Evolutionary conservation across 2,329 filamentous ascomycete genomes (phyloP), one percentile per base, ranked within the genome.

Genomic region (Botryotinia globosa): DNA sequence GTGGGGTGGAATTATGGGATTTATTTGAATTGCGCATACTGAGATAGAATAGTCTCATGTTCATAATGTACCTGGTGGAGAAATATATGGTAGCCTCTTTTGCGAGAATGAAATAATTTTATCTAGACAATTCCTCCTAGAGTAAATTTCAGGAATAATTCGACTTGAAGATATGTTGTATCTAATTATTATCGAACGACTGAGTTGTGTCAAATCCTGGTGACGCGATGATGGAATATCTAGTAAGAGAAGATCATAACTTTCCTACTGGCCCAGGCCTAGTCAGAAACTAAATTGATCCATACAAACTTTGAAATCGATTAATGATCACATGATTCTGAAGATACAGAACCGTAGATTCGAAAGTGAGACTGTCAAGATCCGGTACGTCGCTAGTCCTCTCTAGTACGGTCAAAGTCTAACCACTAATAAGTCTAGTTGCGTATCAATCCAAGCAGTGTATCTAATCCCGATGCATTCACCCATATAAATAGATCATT

Each of bases 401-500:
- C 14, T 18, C 14, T 8, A 56, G n/a, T 56, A 56, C n/a, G 51
- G 51, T 18, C 7, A 29, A 54, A 29, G 6, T 18, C 18, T 18
- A 54, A 16, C n/a, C n/a, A 54, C 2, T 8, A 16, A 18, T 8
- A 16, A 18, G 6, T 54, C 14, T 54, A 2, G 3, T 29, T 5
- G 5, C 1, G 51, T 8, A 18, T 1, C 51, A 54, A 54, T 4
- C n/a, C 12, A 54, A n/a, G 48, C 10, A 12, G 6, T 0, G 25
- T 54, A 29, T 18, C 6, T 54, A 6, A 29, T 3, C 0, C 12
- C 9, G 5, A 18, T 18, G 0, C 2, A 8, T 18, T 8, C 8
- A 6, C 6, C n/a, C 6, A 58, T 10, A 58, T 34, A 20, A 32
- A 58, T 10, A 34, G 18, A 37, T 22, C 9, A 22, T 34, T 1